Conservation (phyloP, 441 rosid species). For the Brassica balearica region DNA sequence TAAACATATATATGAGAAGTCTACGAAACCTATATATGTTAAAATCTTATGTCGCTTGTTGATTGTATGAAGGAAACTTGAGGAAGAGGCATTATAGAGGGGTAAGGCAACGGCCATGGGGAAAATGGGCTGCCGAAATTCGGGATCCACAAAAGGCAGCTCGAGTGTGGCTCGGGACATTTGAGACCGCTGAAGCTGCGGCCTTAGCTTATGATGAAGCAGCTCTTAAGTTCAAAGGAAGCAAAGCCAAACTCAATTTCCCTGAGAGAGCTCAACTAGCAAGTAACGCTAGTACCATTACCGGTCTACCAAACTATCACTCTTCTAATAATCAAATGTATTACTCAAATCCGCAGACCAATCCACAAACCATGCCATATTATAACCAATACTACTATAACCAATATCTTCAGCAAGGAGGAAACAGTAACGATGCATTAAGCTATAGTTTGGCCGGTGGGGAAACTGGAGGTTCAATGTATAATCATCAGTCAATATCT, state of each 20-base stretch:
- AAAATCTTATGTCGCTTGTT: too few relatives aligned
- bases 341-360: slow-evolving; percentile 40
- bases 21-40: too few relatives aligned
- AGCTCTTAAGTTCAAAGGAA: slow-evolving; percentile 92
- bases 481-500: slow-evolving; percentile 28
- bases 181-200: slow-evolving; percentile 83
- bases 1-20: too few relatives aligned
- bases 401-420: slow-evolving; percentile 42
- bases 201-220: slow-evolving; percentile 96
- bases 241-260: slow-evolving; percentile 93
- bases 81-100: too few relatives aligned
- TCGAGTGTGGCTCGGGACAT: slow-evolving; percentile 21
- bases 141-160: too few relatives aligned
- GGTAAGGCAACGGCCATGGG: too few relatives aligned
- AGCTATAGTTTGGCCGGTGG: slow-evolving; percentile 34
- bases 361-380: slow-evolving; percentile 31
- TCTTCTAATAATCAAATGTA: slow-evolving; percentile 39
- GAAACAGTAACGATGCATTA: slow-evolving; percentile 29
- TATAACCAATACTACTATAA: slow-evolving; percentile 37
- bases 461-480: slow-evolving; percentile 32
- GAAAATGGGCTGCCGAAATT: too few relatives aligned
- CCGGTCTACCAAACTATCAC: slow-evolving; percentile 36
- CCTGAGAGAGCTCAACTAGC: slow-evolving; percentile 79
- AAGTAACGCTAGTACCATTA: slow-evolving; percentile 30
- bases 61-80: too few relatives aligned